A percentile compares a stretch with the other conserved stretches of the same genome.
Evolutionary conservation across 2,329 filamentous ascomycete species (phyloP).

Genomic region (Chaetomiaceae sp.): DNA sequence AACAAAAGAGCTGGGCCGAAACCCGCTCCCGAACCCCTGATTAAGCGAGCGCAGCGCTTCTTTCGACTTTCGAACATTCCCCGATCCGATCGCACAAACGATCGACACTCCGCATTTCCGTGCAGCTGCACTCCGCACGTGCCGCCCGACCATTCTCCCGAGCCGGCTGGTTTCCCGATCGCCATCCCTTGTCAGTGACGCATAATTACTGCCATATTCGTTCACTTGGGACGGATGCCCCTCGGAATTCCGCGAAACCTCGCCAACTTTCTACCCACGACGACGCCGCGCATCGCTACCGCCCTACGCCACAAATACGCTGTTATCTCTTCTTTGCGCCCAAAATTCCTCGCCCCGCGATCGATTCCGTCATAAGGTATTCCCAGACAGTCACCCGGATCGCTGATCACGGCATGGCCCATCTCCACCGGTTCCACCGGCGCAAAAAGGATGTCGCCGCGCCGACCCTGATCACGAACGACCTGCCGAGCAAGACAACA

Average conservation of each 20-base stretch:
- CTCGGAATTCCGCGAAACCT: too few relatives aligned
- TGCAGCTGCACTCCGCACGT: conserved; percentile 13
- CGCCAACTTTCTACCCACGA: too few relatives aligned
- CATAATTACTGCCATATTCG: not conserved
- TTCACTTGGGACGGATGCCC: too few relatives aligned
- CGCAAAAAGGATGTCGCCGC: conserved; percentile 30
- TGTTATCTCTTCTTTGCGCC: not conserved
- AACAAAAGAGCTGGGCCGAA: not conserved
- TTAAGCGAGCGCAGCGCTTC: not conserved
- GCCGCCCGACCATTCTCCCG: conserved; percentile 1
- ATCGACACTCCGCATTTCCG: conserved; percentile 12
- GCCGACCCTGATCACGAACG: conserved; percentile 24
- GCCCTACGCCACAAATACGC: too few relatives aligned
- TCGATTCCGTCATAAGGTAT: too few relatives aligned
- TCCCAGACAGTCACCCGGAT: too few relatives aligned
- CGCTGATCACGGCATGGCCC: conserved; percentile 27
- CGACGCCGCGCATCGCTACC: too few relatives aligned
- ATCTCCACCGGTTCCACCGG: conserved; percentile 30
- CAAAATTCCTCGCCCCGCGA: not conserved
- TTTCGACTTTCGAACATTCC: not conserved
- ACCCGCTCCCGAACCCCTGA: not conserved
- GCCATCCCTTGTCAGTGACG: not conserved
- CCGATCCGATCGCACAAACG: conserved; percentile 3
- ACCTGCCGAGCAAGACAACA: conserved; percentile 18
- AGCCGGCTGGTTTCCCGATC: not conserved